Base-by-base conservation (phyloP, 768 basidiomycete genomes). In the Suillus occidentalis region DNA sequence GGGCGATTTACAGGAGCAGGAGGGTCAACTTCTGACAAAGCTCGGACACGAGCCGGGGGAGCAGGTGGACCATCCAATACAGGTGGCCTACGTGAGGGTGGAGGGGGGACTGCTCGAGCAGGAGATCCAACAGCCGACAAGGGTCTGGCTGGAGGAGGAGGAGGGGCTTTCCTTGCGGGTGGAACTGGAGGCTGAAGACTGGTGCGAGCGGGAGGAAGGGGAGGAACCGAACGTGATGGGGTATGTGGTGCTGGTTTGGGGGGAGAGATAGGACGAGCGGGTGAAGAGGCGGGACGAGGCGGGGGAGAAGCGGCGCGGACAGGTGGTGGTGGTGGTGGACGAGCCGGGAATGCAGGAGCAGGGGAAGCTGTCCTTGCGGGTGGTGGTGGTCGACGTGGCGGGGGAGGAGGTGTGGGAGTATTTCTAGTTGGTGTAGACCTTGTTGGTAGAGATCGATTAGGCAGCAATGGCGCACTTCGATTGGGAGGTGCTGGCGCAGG, bases 61-160 rank as follows among this genome's bases (percentile, higher is more conserved):
- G 75, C 73, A n/a, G 77, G 72, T 20, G 75, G 69, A 8, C 76
- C 75, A 59, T 69, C 62, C 4, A 61, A 53, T 3, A 71, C 60
- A 18, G 72, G 77, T 6, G 69, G 70, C 58, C 77, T 82, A n/a
- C 84, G 79, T 16, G 72, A 70, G 49, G 81, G 82, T 9, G 80
- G 81, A 14, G 76, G 79, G 28, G 82, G 82, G 16, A 73, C 75
- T 28, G 65, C 68, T 64, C 81, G 75, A 28, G 73, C 68, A 16
- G 76, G 70, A 25, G 70, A 71, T 7, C 71, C 66, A 14, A 69
- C 67, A 0, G 73, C 70, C 28, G 78, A 76, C 61, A 80, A 82
- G 7, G 79, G 74, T 60, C 83, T 72, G 22, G 80, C 77, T 36
- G 83, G 78, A 18, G 86, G 84, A 16, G 85, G 85, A 0, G 81